Conservation (phyloP, 1,284 basidiomycete species). For the Golubevia sp. region DNA sequence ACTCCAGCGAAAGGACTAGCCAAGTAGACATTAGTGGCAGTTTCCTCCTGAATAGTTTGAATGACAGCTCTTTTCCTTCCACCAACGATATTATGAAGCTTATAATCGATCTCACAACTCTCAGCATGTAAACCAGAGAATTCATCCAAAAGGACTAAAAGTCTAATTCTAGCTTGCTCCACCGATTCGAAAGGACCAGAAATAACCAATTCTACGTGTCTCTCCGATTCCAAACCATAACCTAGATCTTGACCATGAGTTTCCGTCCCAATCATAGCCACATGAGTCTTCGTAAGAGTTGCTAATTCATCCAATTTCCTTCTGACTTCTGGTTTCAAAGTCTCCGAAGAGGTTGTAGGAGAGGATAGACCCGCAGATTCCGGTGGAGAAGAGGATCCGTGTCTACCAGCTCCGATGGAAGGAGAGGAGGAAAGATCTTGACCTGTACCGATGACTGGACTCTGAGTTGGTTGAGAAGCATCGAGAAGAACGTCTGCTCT, state of each 20-base stretch:
- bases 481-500: constrained; percentile 80
- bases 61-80: constrained; percentile 85
- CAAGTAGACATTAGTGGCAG: constrained; percentile 93
- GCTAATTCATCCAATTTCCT: constrained; percentile 89
- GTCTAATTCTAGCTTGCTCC: constrained; percentile 83
- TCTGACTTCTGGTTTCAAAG: constrained; percentile 83
- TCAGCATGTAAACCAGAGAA: constrained; percentile 74
- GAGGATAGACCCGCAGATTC: background rate
- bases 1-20: constrained; percentile 88
- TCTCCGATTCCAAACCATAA: constrained; percentile 85
- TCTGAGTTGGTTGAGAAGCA: background rate
- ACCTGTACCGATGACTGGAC: background rate
- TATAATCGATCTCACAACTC: constrained; percentile 89
- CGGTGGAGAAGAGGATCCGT: background rate
- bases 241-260: constrained; percentile 41
- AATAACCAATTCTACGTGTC: constrained; percentile 87
- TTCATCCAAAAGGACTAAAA: constrained; percentile 93
- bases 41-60: constrained; percentile 95
- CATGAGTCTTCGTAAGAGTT: constrained; percentile 80
- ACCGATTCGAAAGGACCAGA: constrained; percentile 84
- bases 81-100: constrained; percentile 87
- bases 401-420: background rate
- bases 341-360: constrained; percentile 68
- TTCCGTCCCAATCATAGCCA: constrained; percentile 71
- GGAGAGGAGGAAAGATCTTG: background rate